These are phyloP conservation scores for Pythium aristosporum DNA, from an alignment of 352 stramenopile species.

Conservation along the genomic window DNA sequence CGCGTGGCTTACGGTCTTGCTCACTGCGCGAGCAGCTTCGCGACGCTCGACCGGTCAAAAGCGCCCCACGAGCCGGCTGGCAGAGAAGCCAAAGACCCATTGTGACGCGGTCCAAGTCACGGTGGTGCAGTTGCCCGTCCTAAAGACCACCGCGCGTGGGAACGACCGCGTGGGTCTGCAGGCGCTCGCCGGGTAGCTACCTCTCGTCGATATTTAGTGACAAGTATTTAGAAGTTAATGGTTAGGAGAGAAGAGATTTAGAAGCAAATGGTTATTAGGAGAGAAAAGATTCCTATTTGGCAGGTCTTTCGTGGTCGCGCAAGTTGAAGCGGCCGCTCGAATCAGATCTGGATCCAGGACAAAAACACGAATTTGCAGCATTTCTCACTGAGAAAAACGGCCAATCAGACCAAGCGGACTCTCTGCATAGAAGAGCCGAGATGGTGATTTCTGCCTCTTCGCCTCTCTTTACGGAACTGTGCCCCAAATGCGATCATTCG, in stretches of 20 bases:
- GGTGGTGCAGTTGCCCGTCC: background rate
- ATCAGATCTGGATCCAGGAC: background rate
- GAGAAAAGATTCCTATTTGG: too few species aligned
- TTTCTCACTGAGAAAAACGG: too few species aligned
- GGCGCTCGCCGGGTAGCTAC: background rate
- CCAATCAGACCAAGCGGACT: too few species aligned
- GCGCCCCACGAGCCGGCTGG: background rate
- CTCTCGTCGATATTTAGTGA: too few species aligned
- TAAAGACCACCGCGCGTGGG: background rate
- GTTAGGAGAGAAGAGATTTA: too few species aligned
- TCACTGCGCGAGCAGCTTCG: background rate
- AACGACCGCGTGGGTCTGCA: constrained; percentile 2
- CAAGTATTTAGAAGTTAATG: too few species aligned
- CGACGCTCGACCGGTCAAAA: background rate
- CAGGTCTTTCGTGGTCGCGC: too few species aligned
- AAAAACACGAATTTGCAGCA: background rate
- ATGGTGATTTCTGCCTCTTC: background rate
- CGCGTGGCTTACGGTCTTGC: constrained; percentile 1
- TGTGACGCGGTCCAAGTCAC: background rate
- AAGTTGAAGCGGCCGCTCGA: too few species aligned
- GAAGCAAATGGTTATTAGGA: too few species aligned
- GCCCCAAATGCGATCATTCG: too few species aligned
- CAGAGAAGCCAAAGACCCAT: background rate
- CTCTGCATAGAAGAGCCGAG: background rate
- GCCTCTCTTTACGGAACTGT: background rate